Base-by-base conservation (phyloP, 2,329 filamentous ascomycete species). In the Calycina herbarum region DNA sequence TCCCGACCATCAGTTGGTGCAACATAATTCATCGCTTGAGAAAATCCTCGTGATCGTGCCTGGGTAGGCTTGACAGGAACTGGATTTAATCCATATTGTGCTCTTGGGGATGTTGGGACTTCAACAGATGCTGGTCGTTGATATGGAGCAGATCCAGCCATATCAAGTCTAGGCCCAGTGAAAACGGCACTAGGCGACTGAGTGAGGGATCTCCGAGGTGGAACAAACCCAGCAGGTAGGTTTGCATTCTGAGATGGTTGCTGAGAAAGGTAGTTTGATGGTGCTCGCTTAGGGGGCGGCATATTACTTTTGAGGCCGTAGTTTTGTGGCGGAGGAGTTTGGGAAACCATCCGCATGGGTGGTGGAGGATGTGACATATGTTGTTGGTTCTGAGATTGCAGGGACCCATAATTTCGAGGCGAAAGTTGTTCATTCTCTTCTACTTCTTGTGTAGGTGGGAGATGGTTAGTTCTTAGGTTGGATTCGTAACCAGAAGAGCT, bases 1-100 rank as follows among this genome's bases (percentile, higher is more conserved):
- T 90, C 86, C 24, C 85, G 84, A 1, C 88, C 88, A 75, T 90
- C 87, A 1, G 83, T 88, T 1, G 88, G 88, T 8, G 84, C 79
- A 45, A 89, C 81, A 69, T 88, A 82, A 70, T 86, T 86, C 61
- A 88, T 76, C 33, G 79, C 80, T 64, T 86, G 79, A 2, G 86
- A 88, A 62, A 83, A 79, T 1, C 82, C 84, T 62, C 86, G 80
- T 13, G 80, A 77, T 24, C 84, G 80, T 17, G 78, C 62, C 29
- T 64, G 66, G 7, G 70, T 57, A n/a, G 68, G 56, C 29, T 66
- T 27, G 3, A 57, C 57, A 20, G 67, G 40, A 20, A 66, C 54
- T 20, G 68, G 31, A n/a, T 69, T 42, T 29, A 64, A 63, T 31
- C 66, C 54, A 59, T 57, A 61, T 48, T 65, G 68, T n/a, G 35